Base-by-base conservation (phyloP, 108 stramenopile genomes). In the Skeletonema marinoi region DNA sequence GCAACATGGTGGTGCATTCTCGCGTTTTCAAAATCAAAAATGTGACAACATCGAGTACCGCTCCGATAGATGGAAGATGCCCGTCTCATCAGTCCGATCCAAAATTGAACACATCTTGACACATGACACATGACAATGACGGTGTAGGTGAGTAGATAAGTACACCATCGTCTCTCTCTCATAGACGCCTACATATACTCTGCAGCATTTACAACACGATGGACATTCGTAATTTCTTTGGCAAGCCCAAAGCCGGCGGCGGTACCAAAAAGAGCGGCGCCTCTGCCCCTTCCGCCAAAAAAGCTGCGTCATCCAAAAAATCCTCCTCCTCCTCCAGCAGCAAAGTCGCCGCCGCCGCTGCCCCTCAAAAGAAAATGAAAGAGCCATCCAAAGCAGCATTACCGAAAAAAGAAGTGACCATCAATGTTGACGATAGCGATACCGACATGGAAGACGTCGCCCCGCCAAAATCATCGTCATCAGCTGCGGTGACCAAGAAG, bases 211-310 rank as follows among this genome's bases (percentile, higher is more conserved):
- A 11, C 9, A n/a, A 39, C 39, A 39, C 9, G 0, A 84, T 84
- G 83, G 83, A 84, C 56, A 84, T 84, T 70, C 78, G 83, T 25
- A 84, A 74, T 64, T 84, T 84, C 61, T 84, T 84, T 39, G 79
- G 77, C 36, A 77, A 41, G 41, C 60, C 21, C 56, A 21, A 75
- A 74, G 29, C 7, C 13, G n/a, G n/a, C 1, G 11, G 61, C 11
- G 29, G 36, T 39, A 9, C 19, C 33, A 39, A 54, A 39, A 63
- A 61, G 25, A 35, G 32, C 63, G 41, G 13, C 8, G 48, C 16
- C 16, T 14, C 66, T 31, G 10, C 66, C 21, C 1, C 66, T 0
- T 35, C 66, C 38, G 3, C 50, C 50, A 50, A 50, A 6, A 19
- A n/a, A n/a, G 50, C 50, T 19, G 50, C 17, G 0, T 50, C 50